Evolutionary conservation across 371 early-diverging fungal species (phyloP), one percentile per base, ranked within the genome.

Genomic region (Globomyces sp.): DNA sequence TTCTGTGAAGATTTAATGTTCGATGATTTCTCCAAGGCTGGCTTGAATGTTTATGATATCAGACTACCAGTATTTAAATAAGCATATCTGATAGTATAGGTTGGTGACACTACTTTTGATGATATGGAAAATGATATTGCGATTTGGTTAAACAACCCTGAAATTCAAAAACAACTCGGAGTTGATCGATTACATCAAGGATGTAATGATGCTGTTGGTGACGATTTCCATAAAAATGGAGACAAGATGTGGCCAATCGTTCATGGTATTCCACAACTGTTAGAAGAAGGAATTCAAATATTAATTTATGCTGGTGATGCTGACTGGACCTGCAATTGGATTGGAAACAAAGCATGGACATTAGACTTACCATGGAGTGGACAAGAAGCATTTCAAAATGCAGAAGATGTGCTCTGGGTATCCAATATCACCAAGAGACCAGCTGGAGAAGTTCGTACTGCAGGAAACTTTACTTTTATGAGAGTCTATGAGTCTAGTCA

Each of bases 211-310:
- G 64, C 80, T 87, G 57, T 95, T 92, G 75, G 80, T 83, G 74
- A 74, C 88, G 72, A 65, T 66, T 44, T 64, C 37, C 13, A 45
- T 39, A 41, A 43, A 24, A 43, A 43, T 40, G 94, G 93, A 62
- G 94, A 94, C 80, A 91, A 90, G 91, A 93, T 93, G 94, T 85
- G 86, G 64, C 96, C 95, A 37, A 93, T 88, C 72, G 88, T 89
- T 57, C 65, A 68, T 39, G 79, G 85, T 64, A 68, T 96, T 0
- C 88, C 92, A 11, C 76, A 75, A 3, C 75, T 96, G 57, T 83
- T 96, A 49, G 90, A 91, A 62, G 85, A 84, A 51, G 89, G 88
- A 55, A 81, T 94, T 71, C 83, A 85, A 8, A 81, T 94, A 4
- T 77, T 96, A 53, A 75, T 96, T 57, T 96, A 94, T 76, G 91